Evolutionary conservation across 2,329 filamentous ascomycete genomes (phyloP), one percentile per base, ranked within the genome.

Genomic region (Thelonectria blattea): DNA sequence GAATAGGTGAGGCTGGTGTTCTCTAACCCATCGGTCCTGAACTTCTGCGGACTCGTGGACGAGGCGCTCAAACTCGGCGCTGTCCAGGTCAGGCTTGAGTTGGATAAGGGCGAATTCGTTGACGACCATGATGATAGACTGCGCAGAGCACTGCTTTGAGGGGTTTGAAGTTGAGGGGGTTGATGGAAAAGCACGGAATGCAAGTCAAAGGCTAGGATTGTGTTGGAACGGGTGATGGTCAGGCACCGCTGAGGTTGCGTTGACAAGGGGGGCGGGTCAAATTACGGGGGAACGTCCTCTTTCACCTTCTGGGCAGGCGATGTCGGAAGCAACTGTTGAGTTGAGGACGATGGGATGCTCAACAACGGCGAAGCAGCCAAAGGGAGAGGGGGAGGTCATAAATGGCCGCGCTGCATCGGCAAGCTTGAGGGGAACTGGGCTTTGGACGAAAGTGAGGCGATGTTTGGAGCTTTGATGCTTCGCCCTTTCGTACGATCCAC

Each of bases 11-110:
- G 78, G 77, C 49, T 78, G 73, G 60, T 79, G 70, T 3, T 72
- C 47, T 10, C 70, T 71, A 32, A 76, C 69, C 80, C 80, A 82
- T 52, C 68, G 69, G 57, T 79, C 73, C 66, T 82, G 79, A 17
- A 75, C 56, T 18, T 67, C 64, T 57, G 76, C 74, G 37, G 70
- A 69, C 5, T 72, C 59, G 55, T 73, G 71, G 57, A 78, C 58
- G 14, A 70, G 52, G 20, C 73, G 69, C 62, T 72, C 73, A 41
- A 78, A 70, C 47, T 75, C 74, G 53, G 76, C 59, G 32, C 67
- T 47, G 37, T 75, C 64, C 32, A 71, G 73, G 14, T 67, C 66
- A 37, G 65, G 53, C 32, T 66, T 68, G 51, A 78, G 65, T 39
- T 72, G 71, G 42, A 80, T 58, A 55, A 77, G 61, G 39, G 76